phyloP scores from a whole-genome alignment of 306 rosid species.

The Ammopiptanthus mongolicus region DNA sequence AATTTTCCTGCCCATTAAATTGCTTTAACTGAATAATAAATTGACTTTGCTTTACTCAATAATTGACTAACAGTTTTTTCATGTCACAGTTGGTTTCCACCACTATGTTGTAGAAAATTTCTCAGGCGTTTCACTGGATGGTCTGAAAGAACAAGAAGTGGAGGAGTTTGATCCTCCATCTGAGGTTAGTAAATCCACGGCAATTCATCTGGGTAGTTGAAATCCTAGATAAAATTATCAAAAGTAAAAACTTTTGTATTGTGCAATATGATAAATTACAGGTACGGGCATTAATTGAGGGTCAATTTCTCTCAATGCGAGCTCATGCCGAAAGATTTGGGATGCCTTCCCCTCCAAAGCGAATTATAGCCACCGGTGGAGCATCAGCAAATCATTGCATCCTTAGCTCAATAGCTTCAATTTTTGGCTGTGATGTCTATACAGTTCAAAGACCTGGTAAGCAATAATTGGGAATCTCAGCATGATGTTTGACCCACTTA shows the following conservation, averaged over 20 bases:
- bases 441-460: constrained; percentile 92
- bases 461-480: neutral
- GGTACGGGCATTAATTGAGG: constrained; percentile 84
- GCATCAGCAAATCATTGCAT: constrained; percentile 79
- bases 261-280: constrained; percentile 31
- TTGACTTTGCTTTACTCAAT: neutral
- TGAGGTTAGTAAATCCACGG: constrained; percentile 58
- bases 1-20: neutral
- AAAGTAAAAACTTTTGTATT: neutral
- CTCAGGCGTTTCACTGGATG: constrained; percentile 45
- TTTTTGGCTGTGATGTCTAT: constrained; percentile 85
- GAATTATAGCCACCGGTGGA: constrained; percentile 96
- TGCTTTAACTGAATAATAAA: neutral
- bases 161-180: constrained; percentile 77
- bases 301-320: constrained; percentile 87
- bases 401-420: constrained; percentile 67
- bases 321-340: constrained; percentile 97
- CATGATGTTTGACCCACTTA: neutral
- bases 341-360: constrained; percentile 89
- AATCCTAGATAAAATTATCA: neutral
- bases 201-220: constrained; percentile 6
- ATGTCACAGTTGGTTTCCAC: constrained; percentile 71
- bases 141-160: constrained; percentile 50
- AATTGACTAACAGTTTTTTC: constrained; percentile 3
- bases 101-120: constrained; percentile 65